Conservation (phyloP, 805 yeast genomes). For the Kuraishia piskuri region DNA sequence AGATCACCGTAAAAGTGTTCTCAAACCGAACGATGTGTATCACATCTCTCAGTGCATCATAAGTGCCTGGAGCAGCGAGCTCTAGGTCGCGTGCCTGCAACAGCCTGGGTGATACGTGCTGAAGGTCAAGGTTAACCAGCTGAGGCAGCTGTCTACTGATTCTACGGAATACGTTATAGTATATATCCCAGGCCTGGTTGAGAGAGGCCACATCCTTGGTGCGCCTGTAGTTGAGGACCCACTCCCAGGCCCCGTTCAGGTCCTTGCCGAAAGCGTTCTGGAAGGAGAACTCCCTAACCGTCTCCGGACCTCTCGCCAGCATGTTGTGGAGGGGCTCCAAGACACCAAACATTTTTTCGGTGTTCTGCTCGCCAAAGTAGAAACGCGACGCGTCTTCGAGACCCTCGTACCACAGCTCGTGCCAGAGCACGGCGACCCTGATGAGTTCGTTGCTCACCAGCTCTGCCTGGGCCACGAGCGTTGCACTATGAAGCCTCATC, state of each 20-base stretch:
- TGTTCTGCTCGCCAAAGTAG: constrained; percentile 89
- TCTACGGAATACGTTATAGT: constrained; percentile 86
- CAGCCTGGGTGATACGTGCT: constrained; percentile 88
- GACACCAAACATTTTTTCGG: constrained; percentile 89
- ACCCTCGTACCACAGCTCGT: constrained; percentile 97
- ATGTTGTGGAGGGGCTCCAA: constrained; percentile 82
- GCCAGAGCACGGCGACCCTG: constrained; percentile 94
- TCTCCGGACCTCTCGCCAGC: constrained; percentile 83
- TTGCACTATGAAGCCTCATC: constrained; percentile 82
- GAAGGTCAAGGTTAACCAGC: constrained; percentile 76
- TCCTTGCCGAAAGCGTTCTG: constrained; percentile 92
- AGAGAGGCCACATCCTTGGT: constrained; percentile 81
- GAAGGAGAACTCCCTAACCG: constrained; percentile 87
- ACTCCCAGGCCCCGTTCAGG: constrained; percentile 83
- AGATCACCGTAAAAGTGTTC: constrained; percentile 75
- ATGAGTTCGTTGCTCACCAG: constrained; percentile 89
- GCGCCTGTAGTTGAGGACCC: constrained; percentile 80
- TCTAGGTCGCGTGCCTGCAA: constrained; percentile 72
- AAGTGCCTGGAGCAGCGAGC: constrained; percentile 91
- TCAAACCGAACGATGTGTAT: constrained; percentile 69
- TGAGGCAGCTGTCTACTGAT: constrained; percentile 87
- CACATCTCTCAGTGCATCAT: constrained; percentile 74
- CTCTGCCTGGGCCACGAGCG: constrained; percentile 85
- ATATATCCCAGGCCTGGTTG: constrained; percentile 97
- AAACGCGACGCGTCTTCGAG: constrained; percentile 92